Percentiles rank a stretch among this genome's conserved stretches.
Conservation (phyloP, 495 filamentous ascomycete genomes). For the Xylaria palmicola region DNA sequence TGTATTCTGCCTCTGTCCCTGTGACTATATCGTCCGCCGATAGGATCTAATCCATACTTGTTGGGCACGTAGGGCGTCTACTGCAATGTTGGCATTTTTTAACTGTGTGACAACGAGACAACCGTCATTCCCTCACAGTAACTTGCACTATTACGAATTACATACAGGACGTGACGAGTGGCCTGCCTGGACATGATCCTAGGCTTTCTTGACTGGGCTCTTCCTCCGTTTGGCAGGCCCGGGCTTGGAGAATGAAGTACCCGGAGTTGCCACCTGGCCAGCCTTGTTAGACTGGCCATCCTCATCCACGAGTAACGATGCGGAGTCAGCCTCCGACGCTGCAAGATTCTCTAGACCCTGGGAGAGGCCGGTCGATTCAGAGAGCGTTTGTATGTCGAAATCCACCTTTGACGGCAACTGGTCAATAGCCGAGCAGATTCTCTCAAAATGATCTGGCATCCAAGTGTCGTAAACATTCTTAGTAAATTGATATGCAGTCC, state of each 20-base stretch:
- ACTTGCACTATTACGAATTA: too few species aligned
- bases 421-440: conserved; percentile 43
- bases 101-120: too few species aligned
- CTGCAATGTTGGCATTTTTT: too few species aligned
- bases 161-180: too few species aligned
- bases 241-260: not conserved
- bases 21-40: too few species aligned
- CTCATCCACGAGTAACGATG: not conserved
- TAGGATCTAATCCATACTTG: too few species aligned
- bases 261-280: not conserved
- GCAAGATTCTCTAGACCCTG: conserved; percentile 2
- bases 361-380: conserved; percentile 16
- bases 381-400: conserved; percentile 16
- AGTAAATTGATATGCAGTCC: conserved; percentile 36
- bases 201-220: not conserved
- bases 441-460: conserved; percentile 41
- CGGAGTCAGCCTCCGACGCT: conserved; percentile 4
- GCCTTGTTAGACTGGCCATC: not conserved
- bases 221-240: not conserved
- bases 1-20: too few species aligned
- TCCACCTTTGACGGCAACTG: conserved; percentile 30
- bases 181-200: too few species aligned
- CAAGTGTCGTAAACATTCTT: conserved; percentile 44
- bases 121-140: too few species aligned
- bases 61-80: too few species aligned